A percentile compares a stretch with the other conserved stretches of the same genome.
Conservation (phyloP, 176 grass and related monocot genomes). For the Aegilops tauschii region DNA sequence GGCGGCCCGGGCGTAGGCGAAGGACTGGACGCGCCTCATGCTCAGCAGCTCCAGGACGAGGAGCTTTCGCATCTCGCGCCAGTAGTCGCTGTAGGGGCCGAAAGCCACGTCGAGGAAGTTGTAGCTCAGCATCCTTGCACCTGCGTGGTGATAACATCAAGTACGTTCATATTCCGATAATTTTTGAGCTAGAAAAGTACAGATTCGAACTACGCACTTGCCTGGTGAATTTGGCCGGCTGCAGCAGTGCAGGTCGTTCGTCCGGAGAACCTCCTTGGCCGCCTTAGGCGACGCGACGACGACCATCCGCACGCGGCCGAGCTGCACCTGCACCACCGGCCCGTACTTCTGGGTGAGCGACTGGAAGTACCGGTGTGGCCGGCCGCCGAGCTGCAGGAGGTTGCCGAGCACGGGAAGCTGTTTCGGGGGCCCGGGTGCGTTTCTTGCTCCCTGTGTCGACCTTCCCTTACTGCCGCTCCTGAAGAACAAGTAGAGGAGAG, state of each 20-base stretch:
- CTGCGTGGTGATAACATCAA: not conserved
- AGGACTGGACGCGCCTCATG: slow-evolving; percentile 41
- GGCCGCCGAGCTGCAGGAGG: slow-evolving; percentile 38
- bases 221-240: slow-evolving; percentile 33
- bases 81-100: slow-evolving; percentile 48
- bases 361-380: slow-evolving; percentile 42
- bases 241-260: slow-evolving; percentile 32
- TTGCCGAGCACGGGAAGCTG: slow-evolving; percentile 41
- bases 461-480: not conserved
- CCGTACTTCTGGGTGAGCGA: not conserved
- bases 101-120: slow-evolving; percentile 46
- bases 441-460: not conserved
- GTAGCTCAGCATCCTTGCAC: slow-evolving; percentile 46
- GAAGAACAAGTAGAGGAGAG: not conserved
- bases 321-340: slow-evolving; percentile 31
- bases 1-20: slow-evolving; percentile 33
- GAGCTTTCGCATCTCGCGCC: slow-evolving; percentile 52
- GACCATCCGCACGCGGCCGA: slow-evolving; percentile 21
- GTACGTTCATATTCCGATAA: too few species aligned
- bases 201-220: not conserved
- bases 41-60: slow-evolving; percentile 43
- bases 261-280: slow-evolving; percentile 38
- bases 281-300: slow-evolving; percentile 27
- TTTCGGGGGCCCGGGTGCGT: not conserved
- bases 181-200: not conserved